Percentiles rank a stretch among this genome's conserved stretches.
Evolutionary conservation across 441 rosid species (phyloP).

Genomic region (Lepidium campestre): DNA sequence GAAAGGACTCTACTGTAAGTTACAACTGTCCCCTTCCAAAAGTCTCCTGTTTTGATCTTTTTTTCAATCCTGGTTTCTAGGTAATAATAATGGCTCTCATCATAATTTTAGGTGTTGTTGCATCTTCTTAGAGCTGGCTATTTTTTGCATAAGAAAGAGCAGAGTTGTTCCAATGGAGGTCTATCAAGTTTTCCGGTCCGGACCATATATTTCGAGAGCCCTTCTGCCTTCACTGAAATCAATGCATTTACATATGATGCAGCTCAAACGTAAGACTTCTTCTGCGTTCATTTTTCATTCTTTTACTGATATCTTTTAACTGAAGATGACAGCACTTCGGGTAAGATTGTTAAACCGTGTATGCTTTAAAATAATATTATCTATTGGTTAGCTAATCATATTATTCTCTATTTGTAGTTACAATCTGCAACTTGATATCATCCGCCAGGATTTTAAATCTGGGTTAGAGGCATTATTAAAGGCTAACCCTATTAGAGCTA

Average conservation of each 20-base stretch:
- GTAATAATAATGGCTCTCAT: conserved; percentile 7
- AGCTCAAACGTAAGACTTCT: conserved; percentile 57
- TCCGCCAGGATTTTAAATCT: conserved; percentile 87
- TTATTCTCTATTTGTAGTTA: conserved; percentile 50
- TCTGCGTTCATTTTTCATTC: background rate
- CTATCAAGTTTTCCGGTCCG: conserved; percentile 65
- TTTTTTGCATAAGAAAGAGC: conserved; percentile 59
- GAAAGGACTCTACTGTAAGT: conserved; percentile 97
- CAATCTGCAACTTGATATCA: conserved; percentile 74
- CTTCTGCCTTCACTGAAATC: conserved; percentile 87
- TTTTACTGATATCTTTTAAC: background rate
- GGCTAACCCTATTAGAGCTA: conserved; percentile 82
- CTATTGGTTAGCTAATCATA: conserved; percentile 13
- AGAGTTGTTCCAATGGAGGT: conserved; percentile 55
- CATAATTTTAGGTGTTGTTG: conserved; percentile 69
- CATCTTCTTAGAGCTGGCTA: conserved; percentile 98
- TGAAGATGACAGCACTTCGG: background rate
- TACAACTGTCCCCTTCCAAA: conserved; percentile 6
- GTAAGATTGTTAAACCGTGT: background rate
- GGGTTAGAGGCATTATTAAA: conserved; percentile 86
- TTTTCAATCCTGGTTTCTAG: background rate
- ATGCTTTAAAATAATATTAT: background rate
- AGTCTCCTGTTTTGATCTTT: background rate
- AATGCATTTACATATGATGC: conserved; percentile 84
- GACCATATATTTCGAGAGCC: conserved; percentile 88